A percentile compares a stretch with the other conserved stretches of the same genome.
These are phyloP conservation scores for Spinellus fusiger DNA, from an alignment of 192 early-diverging fungal species.

Conservation along the genomic window DNA sequence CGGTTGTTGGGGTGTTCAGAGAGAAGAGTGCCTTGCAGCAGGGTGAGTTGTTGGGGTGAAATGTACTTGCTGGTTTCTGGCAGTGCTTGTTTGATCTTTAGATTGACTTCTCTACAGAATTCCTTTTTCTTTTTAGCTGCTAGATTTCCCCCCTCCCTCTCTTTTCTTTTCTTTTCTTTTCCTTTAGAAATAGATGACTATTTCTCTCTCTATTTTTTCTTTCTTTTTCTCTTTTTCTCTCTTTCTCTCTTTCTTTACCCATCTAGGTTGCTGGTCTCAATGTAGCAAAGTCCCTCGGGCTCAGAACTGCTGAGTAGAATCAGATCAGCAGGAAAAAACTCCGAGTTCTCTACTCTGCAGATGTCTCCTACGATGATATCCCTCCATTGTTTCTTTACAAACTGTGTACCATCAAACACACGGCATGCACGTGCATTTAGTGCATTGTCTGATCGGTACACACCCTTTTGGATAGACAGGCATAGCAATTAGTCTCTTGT, in stretches of 20 bases:
- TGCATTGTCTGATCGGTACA: conserved; percentile 73
- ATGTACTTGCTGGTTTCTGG: conserved; percentile 70
- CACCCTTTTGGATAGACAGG: conserved; percentile 39
- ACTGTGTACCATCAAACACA: conserved; percentile 54
- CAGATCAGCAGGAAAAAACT: conserved; percentile 89
- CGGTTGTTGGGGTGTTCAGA: conserved; percentile 92
- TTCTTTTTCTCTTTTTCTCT: too few species aligned
- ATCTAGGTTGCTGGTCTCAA: conserved; percentile 94
- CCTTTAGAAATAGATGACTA: conserved; percentile 2
- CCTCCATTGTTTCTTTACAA: conserved; percentile 75
- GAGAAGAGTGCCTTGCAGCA: conserved; percentile 64
- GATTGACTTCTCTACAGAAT: conserved; percentile 77
- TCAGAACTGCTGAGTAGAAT: conserved; percentile 82
- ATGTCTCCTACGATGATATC: conserved; percentile 89
- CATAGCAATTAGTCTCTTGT: conserved; percentile 32
- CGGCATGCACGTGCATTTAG: conserved; percentile 64
- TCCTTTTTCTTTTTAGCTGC: too few species aligned
- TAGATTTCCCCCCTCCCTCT: too few species aligned
- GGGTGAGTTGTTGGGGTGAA: conserved; percentile 58
- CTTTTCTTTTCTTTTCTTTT: too few species aligned
- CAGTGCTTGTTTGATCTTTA: conserved; percentile 89
- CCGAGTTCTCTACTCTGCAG: conserved; percentile 76
- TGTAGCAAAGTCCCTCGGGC: conserved; percentile 91
- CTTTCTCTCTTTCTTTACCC: conserved; percentile 43
- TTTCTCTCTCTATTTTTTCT: neutral